Base-by-base conservation (phyloP, 1,284 basidiomycete genomes). In the Cryptococcus depauperatus region DNA sequence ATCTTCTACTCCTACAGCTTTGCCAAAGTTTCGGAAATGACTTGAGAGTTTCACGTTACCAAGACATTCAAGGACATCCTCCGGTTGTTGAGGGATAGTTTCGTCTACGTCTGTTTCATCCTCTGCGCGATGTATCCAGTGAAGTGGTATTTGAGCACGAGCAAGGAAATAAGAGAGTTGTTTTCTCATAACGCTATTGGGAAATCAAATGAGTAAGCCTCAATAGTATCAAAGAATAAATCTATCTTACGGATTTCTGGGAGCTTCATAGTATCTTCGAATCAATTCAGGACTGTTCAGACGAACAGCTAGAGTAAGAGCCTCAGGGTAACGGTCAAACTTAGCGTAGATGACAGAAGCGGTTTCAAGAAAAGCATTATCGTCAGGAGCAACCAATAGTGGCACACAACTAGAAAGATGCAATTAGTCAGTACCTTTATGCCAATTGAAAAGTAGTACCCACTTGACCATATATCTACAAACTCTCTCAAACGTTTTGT, bases 401-500 rank as follows among this genome's bases (percentile, higher is more conserved):
- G 83, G 85, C 5, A 97, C 87, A 59, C 90, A 95, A 64, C 85
- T 89, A 52, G n/a, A 16, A 28, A 26, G 32, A 32, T 39, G 27
- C 16, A 5, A 34, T 45, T 26, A 53, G 46, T 61, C 49, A 11
- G 55, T 32, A 28, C 14, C 10, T 27, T 19, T 0, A 23, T 22
- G 5, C 22, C 13, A 25, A 19, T 5, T 10, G 35, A 14, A 25
- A 35, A 27, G 35, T 9, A 38, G 16, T 26, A 3, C 32, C 21
- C 62, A 88, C 85, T 84, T 81, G 68, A 95, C 82, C 88, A 98
- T 96, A 72, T 99, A 99, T 48, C 87, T 82, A 62, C 93, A 96
- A n/a, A 98, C 92, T 44, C 95, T 82, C 42, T 77, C 77, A 65
- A 81, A 98, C 0, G 88, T 96, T 56, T 70, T 67, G 51, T 73